Percentiles rank a stretch among this genome's conserved stretches.
Conservation (phyloP, 805 yeast species). For the Saccharomyces mikatae region DNA sequence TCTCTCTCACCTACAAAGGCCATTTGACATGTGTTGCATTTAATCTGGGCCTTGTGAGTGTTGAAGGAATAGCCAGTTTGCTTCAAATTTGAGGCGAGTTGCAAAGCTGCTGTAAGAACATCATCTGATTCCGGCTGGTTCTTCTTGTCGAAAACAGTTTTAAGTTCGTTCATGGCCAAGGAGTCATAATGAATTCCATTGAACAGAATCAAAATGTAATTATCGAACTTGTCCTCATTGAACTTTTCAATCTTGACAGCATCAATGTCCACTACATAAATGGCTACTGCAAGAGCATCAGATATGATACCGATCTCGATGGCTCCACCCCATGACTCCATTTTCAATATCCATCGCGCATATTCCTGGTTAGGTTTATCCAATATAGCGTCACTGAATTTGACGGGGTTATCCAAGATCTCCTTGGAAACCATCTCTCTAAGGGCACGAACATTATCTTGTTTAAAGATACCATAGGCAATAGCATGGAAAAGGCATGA, state of each 20-base stretch:
- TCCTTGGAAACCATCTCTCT: slow-evolving; percentile 44
- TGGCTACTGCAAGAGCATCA: slow-evolving; percentile 41
- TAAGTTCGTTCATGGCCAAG: slow-evolving; percentile 34
- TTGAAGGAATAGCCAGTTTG: slow-evolving; percentile 54
- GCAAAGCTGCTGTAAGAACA: slow-evolving; percentile 32
- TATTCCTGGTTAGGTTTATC: slow-evolving; percentile 39
- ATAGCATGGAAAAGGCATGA: slow-evolving; percentile 69
- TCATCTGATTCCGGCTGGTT: slow-evolving; percentile 26
- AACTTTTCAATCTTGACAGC: slow-evolving; percentile 51
- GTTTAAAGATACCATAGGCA: slow-evolving; percentile 40
- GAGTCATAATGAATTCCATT: slow-evolving; percentile 72
- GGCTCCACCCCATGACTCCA: slow-evolving; percentile 77
- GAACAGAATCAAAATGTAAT: slow-evolving; percentile 49
- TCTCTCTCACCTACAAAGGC: slow-evolving; percentile 54
- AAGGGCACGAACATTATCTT: slow-evolving; percentile 28
- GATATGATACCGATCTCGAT: slow-evolving; percentile 63
- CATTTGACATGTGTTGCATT: slow-evolving; percentile 49
- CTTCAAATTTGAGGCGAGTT: slow-evolving; percentile 40
- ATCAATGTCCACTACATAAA: slow-evolving; percentile 58
- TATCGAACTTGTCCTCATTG: slow-evolving; percentile 34
- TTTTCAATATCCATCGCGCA: slow-evolving; percentile 50
- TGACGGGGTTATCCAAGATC: slow-evolving; percentile 36
- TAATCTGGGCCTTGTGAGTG: slow-evolving; percentile 47
- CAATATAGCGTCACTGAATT: slow-evolving; percentile 49
- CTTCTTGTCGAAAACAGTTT: slow-evolving; percentile 36